Conservation (phyloP, 2,329 filamentous ascomycete species). For the Chaetomium globosum region DNA sequence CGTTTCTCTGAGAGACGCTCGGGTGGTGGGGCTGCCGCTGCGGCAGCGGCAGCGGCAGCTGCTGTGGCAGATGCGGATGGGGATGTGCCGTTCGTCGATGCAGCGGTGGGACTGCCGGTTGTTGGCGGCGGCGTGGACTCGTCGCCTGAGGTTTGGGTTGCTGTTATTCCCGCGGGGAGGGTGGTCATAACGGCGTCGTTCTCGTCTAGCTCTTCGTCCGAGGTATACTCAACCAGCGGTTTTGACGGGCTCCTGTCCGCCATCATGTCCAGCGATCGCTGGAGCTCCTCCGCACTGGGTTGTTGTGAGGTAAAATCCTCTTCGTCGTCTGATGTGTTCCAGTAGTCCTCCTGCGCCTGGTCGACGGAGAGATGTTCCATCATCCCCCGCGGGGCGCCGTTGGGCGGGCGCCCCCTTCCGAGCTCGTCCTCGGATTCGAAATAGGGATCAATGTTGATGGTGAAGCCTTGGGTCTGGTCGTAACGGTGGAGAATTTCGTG, state of each 20-base stretch:
- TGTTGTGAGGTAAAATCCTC: constrained; percentile 57
- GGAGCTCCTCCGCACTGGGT: constrained; percentile 40
- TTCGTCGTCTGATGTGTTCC: constrained; percentile 84
- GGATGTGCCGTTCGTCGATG: background rate
- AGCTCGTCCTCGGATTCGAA: constrained; percentile 70
- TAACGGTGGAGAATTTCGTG: constrained; percentile 73
- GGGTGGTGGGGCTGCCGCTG: constrained; percentile 60
- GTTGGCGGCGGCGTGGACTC: background rate
- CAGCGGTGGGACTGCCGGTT: background rate
- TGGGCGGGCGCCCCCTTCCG: constrained; percentile 45
- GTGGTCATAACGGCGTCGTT: constrained; percentile 50
- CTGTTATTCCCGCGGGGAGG: background rate
- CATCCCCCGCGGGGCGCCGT: constrained; percentile 56
- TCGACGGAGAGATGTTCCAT: constrained; percentile 76
- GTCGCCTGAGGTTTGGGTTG: constrained; percentile 9
- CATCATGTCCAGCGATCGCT: constrained; percentile 11
- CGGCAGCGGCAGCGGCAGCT: constrained; percentile 18
- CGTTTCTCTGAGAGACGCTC: constrained; percentile 87
- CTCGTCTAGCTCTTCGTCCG: constrained; percentile 72
- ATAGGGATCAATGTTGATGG: constrained; percentile 64
- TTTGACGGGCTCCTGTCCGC: constrained; percentile 50
- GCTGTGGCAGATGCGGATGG: constrained; percentile 9
- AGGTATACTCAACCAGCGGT: constrained; percentile 87
- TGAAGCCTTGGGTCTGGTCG: constrained; percentile 74
- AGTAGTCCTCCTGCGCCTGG: constrained; percentile 87